These are phyloP conservation scores for Podaxis sp. DNA, from an alignment of 768 basidiomycete genomes.

Conservation along the genomic window DNA sequence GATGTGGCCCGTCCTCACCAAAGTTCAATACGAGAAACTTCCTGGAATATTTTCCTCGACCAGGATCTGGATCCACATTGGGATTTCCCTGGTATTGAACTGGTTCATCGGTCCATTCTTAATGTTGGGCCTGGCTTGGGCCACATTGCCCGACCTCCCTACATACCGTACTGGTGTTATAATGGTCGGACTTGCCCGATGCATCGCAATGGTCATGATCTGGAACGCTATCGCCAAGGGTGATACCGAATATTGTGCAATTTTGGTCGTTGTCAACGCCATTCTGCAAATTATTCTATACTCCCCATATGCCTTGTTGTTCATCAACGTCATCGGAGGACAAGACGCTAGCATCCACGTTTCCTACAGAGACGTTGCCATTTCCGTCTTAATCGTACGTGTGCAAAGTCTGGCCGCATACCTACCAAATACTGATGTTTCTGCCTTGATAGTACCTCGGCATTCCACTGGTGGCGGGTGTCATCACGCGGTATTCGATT, in stretches of 20 bases:
- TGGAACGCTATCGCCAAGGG: slow-evolving; percentile 77
- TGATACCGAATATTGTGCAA: slow-evolving; percentile 68
- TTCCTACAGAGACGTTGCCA: slow-evolving; percentile 53
- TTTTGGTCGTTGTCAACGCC: slow-evolving; percentile 79
- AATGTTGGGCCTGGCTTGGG: slow-evolving; percentile 87
- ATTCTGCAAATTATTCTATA: slow-evolving; percentile 73
- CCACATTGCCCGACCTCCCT: slow-evolving; percentile 74
- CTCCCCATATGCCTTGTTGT: slow-evolving; percentile 69
- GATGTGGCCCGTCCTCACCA: slow-evolving; percentile 82
- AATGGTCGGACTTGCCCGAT: slow-evolving; percentile 74
- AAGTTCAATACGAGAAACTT: slow-evolving; percentile 73
- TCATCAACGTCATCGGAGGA: slow-evolving; percentile 64
- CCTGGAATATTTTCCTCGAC: slow-evolving; percentile 48
- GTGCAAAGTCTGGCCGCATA: neutral
- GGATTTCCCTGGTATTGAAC: slow-evolving; percentile 64
- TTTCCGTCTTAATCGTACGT: slow-evolving; percentile 70
- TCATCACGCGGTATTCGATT: slow-evolving; percentile 60
- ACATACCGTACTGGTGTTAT: slow-evolving; percentile 77
- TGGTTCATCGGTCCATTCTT: slow-evolving; percentile 80
- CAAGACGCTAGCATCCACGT: slow-evolving; percentile 35
- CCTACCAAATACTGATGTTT: neutral
- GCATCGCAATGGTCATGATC: slow-evolving; percentile 75
- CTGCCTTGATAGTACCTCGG: slow-evolving; percentile 62
- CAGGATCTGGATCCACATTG: slow-evolving; percentile 63
- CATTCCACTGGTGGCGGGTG: slow-evolving; percentile 70